phyloP scores from a whole-genome alignment of 2,329 filamentous ascomycete species.

The Ploettnerulaceae sp. region DNA sequence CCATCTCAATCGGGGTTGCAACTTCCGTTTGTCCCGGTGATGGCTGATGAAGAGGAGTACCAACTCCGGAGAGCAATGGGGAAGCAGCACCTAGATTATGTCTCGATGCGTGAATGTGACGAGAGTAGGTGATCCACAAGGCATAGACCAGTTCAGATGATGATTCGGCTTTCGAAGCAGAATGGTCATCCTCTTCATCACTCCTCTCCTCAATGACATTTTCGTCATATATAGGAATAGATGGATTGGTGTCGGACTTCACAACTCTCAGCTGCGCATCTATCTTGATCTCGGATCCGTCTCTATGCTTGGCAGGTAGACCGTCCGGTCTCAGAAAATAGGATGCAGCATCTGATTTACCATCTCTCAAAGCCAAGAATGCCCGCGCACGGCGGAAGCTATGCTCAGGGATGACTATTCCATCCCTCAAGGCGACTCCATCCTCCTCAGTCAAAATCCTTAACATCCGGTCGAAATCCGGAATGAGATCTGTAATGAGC shows the following conservation, averaged over 20 bases:
- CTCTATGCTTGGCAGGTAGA: slow-evolving; percentile 78
- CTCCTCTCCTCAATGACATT: slow-evolving; percentile 60
- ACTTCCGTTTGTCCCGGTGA: slow-evolving; percentile 67
- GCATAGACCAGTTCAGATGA: slow-evolving; percentile 83
- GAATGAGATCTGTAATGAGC: slow-evolving; percentile 74
- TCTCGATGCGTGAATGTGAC: slow-evolving; percentile 77
- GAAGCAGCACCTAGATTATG: slow-evolving; percentile 57
- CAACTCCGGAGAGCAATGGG: slow-evolving; percentile 56
- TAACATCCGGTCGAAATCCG: slow-evolving; percentile 80
- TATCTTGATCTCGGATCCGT: slow-evolving; percentile 87
- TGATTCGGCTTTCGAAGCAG: slow-evolving; percentile 41
- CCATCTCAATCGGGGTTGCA: slow-evolving; percentile 52
- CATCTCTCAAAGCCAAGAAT: slow-evolving; percentile 77
- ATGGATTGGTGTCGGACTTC: slow-evolving; percentile 70
- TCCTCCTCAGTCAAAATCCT: slow-evolving; percentile 82
- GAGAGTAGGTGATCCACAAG: slow-evolving; percentile 94
- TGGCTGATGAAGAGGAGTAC: slow-evolving; percentile 72
- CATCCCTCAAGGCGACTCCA: slow-evolving; percentile 75
- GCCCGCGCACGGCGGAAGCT: slow-evolving; percentile 88
- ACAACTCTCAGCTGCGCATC: slow-evolving; percentile 97
- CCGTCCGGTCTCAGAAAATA: slow-evolving; percentile 82
- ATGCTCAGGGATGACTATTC: slow-evolving; percentile 95
- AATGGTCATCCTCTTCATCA: slow-evolving; percentile 43
- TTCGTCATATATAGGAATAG: slow-evolving; percentile 48
- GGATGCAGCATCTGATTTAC: slow-evolving; percentile 69